Evolutionary conservation across 2,329 filamentous ascomycete genomes (phyloP).

Genomic region (Colletotrichum siamense): DNA sequence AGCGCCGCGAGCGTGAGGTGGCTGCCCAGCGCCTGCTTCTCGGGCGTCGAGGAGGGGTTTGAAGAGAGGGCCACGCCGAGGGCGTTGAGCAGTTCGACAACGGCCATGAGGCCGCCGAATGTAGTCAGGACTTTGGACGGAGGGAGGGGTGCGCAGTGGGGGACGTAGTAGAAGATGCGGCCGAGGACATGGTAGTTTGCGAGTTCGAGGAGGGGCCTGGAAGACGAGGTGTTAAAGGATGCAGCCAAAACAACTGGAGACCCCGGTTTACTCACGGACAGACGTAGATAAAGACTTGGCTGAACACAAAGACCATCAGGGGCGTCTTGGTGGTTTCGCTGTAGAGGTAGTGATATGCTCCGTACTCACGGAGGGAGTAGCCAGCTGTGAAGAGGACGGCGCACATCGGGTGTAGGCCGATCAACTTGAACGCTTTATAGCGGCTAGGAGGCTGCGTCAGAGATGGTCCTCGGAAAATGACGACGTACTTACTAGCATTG

Average conservation of each 20-base stretch:
- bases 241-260: background rate
- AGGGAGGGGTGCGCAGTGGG: constrained; percentile 61
- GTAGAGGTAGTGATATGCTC: constrained; percentile 53
- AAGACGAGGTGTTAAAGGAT: background rate
- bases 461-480: background rate
- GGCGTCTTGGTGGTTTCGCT: constrained; percentile 8
- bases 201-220: constrained; percentile 64
- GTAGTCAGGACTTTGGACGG: constrained; percentile 48
- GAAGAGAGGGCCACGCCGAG: constrained; percentile 45
- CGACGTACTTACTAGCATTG: constrained; percentile 47
- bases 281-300: constrained; percentile 40
- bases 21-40: constrained; percentile 38
- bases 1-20: constrained; percentile 46
- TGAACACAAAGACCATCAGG: constrained; percentile 50
- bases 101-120: constrained; percentile 49
- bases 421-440: constrained; percentile 57
- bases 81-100: constrained; percentile 54
- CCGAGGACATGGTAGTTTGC: constrained; percentile 70
- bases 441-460: constrained; percentile 36
- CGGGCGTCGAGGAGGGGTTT: constrained; percentile 35
- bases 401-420: constrained; percentile 55
- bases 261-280: constrained; percentile 38
- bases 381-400: constrained; percentile 57
- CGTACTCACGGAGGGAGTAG: constrained; percentile 58
- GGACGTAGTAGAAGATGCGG: constrained; percentile 66